Evolutionary conservation across 2,329 filamentous ascomycete genomes (phyloP).

Genomic region (Raffaelea albimanens): DNA sequence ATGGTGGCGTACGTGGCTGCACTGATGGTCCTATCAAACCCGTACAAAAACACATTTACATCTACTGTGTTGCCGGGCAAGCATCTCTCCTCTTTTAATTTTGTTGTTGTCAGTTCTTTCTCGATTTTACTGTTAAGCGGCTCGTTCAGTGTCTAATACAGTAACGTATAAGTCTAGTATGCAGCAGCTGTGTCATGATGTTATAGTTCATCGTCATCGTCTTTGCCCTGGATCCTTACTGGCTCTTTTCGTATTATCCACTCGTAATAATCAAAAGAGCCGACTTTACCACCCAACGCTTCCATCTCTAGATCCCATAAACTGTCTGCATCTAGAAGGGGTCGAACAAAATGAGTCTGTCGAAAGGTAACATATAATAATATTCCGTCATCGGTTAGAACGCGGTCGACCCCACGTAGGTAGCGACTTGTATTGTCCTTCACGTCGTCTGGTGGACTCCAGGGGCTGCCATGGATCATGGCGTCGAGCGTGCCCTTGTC

Average conservation of each 20-base stretch:
- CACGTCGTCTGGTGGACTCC: conserved; percentile 41
- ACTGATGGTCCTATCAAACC: conserved; percentile 65
- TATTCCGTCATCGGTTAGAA: conserved; percentile 34
- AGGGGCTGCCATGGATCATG: conserved; percentile 45
- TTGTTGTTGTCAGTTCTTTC: too few species aligned
- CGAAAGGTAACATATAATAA: conserved; percentile 46
- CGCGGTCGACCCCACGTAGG: conserved; percentile 36
- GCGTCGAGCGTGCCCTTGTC: conserved; percentile 47
- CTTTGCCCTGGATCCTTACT: too few species aligned
- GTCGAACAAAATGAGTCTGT: conserved; percentile 44
- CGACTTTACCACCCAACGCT: conserved; percentile 25
- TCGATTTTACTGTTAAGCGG: too few species aligned
- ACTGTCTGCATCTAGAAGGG: conserved; percentile 30
- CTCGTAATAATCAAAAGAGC: conserved; percentile 39
- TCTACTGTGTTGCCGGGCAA: too few species aligned
- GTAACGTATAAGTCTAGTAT: too few species aligned
- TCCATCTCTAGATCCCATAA: conserved; percentile 36
- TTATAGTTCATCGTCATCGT: background rate
- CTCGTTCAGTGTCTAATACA: too few species aligned
- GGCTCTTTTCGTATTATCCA: conserved; percentile 30
- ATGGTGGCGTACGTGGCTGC: conserved; percentile 62
- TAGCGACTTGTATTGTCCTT: conserved; percentile 37
- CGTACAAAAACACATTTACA: conserved; percentile 57
- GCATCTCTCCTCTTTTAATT: too few species aligned
- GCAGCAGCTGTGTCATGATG: too few species aligned